Percentiles rank a stretch among this genome's conserved stretches.
phyloP scores from a whole-genome alignment of 345 rosid species.

The Arabis alpina region DNA sequence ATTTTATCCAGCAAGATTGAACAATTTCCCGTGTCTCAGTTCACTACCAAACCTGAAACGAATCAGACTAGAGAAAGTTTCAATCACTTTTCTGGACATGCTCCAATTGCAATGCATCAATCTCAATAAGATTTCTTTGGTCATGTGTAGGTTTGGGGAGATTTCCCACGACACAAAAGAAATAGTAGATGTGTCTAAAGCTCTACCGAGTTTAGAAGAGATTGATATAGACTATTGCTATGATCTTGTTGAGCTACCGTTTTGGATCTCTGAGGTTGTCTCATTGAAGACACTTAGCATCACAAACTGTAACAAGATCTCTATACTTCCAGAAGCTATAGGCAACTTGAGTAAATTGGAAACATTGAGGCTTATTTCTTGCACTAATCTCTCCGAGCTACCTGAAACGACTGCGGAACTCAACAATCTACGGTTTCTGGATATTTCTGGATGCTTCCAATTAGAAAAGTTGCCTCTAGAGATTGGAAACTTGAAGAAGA shows the following conservation, averaged over 20 bases:
- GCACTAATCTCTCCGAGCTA: slow-evolving; percentile 47
- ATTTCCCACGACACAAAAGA: slow-evolving; percentile 16
- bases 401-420: slow-evolving; percentile 53
- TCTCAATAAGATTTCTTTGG: slow-evolving; percentile 52
- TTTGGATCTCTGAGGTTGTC: slow-evolving; percentile 39
- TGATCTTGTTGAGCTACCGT: slow-evolving; percentile 49
- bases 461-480: slow-evolving; percentile 46
- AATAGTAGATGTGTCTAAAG: slow-evolving; percentile 13
- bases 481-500: slow-evolving; percentile 49
- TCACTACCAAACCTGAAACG: slow-evolving; percentile 51
- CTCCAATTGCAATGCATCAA: slow-evolving; percentile 15
- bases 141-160: slow-evolving; percentile 47
- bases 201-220: slow-evolving; percentile 53
- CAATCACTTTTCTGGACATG: slow-evolving; percentile 35
- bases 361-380: slow-evolving; percentile 51
- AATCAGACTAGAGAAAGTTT: slow-evolving; percentile 55
- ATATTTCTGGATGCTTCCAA: slow-evolving; percentile 52
- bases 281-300: slow-evolving; percentile 55
- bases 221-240: slow-evolving; percentile 58
- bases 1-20: slow-evolving; percentile 40
- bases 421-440: slow-evolving; percentile 40
- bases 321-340: slow-evolving; percentile 48
- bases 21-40: slow-evolving; percentile 43
- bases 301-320: slow-evolving; percentile 61
- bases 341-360: slow-evolving; percentile 49